These are phyloP conservation scores for Vigna unguiculata DNA, from an alignment of 306 rosid species.

Conservation along the genomic window DNA sequence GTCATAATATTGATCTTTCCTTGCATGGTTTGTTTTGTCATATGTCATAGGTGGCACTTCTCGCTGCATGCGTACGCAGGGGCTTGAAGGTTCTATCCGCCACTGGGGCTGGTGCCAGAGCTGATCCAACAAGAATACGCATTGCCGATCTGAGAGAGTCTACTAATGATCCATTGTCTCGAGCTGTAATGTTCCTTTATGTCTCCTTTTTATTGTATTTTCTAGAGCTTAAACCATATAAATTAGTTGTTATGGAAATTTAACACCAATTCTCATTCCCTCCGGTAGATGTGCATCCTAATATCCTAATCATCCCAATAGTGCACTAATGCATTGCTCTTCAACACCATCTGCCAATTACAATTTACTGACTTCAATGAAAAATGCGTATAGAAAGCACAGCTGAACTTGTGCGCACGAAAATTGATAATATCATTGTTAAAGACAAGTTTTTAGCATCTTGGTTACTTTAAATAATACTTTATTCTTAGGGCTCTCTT, in stretches of 20 bases:
- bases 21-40: conserved; percentile 49
- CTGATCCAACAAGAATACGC: conserved; percentile 94
- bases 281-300: conserved; percentile 20
- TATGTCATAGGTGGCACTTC: conserved; percentile 90
- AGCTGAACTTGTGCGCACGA: neutral
- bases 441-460: conserved; percentile 21
- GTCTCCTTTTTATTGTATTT: conserved; percentile 22
- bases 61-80: conserved; percentile 95
- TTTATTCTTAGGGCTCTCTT: conserved; percentile 6
- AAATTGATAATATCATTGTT: neutral
- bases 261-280: conserved; percentile 5
- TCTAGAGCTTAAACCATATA: neutral
- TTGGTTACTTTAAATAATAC: conserved; percentile 23
- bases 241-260: conserved; percentile 23
- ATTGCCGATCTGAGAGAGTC: conserved; percentile 92
- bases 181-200: conserved; percentile 65
- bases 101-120: conserved; percentile 97
- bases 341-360: conserved; percentile 9
- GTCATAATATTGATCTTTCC: conserved; percentile 44
- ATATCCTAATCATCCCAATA: conserved; percentile 8
- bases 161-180: conserved; percentile 89
- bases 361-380: conserved; percentile 14
- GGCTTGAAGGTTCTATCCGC: conserved; percentile 93
- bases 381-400: neutral
- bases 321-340: conserved; percentile 27